Base-by-base conservation (phyloP, 140 eudicot species). In the Anethum foeniculum region DNA sequence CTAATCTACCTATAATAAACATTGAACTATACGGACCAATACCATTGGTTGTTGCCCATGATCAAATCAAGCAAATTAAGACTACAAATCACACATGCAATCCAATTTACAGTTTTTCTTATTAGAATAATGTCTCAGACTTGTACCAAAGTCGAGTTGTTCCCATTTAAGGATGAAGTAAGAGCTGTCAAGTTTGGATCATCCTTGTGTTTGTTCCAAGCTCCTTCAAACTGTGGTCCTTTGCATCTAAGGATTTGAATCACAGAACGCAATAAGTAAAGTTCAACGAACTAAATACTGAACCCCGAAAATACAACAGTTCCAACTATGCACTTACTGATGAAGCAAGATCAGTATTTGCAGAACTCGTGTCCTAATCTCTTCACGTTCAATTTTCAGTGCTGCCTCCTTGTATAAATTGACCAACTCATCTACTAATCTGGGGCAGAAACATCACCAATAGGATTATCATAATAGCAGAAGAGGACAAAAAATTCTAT, bases 401-500 rank as follows among this genome's bases (percentile, higher is more conserved):
- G 97, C 90, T 79, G 99, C 91, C 75, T 92, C 97, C 87, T 91
- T 95, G 88, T 89, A 89, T 71, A 95, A 80, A 79, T 78, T 86
- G 75, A 91, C 87, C 72, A 92, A 85, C 84, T 95, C 98, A 76
- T 95, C 98, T 54, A 95, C 92, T 84, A 95, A 88, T 80, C 97
- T 94, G 89, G 43, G 47, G 49, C 79, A 13, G 38, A 38, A 83
- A 73, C 25, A 75, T 43, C 54, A 73, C 36, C 9, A 68, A 16
- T 39, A 39, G 43, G 23, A 46, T 78, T 51, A 60, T 52, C 19
- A 60, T 36, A 23, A 58, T 18, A 4, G 11, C 56, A 78, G 27
- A 56, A 79, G 76, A 79, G 28, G 39, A 64, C 41, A 79, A 19
- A 34, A 34, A 15, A 76, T 6, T 4, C 2, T 7, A 2, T 75